Evolutionary conservation across 345 rosid species (phyloP).

Genomic region (Populus davidiana): DNA sequence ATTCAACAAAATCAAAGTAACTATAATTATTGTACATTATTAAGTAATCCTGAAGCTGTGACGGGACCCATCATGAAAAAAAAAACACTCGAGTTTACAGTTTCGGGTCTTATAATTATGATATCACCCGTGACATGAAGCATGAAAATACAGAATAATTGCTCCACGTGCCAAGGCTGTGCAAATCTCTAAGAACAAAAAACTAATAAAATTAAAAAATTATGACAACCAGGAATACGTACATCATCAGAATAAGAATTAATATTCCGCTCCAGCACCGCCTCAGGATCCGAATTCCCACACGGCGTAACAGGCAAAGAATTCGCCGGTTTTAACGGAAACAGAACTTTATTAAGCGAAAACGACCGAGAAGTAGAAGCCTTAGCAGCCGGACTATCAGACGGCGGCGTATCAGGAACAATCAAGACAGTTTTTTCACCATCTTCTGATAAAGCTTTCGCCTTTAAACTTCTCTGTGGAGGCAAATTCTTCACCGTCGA

Average conservation of each 20-base stretch:
- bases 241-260: conserved; percentile 23
- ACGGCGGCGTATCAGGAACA: conserved; percentile 35
- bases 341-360: conserved; percentile 44
- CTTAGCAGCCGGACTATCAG: conserved; percentile 31
- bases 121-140: too few relatives aligned
- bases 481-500: conserved; percentile 38
- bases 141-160: neutral
- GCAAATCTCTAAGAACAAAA: neutral
- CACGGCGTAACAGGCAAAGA: conserved; percentile 50
- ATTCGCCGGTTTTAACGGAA: conserved; percentile 33
- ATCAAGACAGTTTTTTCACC: conserved; percentile 41
- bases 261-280: conserved; percentile 19
- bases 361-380: conserved; percentile 45
- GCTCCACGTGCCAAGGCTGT: neutral
- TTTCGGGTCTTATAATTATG: too few relatives aligned
- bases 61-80: too few relatives aligned
- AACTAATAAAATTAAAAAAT: neutral
- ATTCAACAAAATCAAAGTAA: neutral
- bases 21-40: too few relatives aligned
- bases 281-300: conserved; percentile 23
- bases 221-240: conserved; percentile 14
- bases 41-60: too few relatives aligned
- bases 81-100: too few relatives aligned
- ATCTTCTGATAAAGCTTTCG: conserved; percentile 27
- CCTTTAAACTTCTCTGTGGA: conserved; percentile 44